Evolutionary conservation across 179 eudicot genomes (phyloP).

Genomic region (Gypsophila paniculata): DNA sequence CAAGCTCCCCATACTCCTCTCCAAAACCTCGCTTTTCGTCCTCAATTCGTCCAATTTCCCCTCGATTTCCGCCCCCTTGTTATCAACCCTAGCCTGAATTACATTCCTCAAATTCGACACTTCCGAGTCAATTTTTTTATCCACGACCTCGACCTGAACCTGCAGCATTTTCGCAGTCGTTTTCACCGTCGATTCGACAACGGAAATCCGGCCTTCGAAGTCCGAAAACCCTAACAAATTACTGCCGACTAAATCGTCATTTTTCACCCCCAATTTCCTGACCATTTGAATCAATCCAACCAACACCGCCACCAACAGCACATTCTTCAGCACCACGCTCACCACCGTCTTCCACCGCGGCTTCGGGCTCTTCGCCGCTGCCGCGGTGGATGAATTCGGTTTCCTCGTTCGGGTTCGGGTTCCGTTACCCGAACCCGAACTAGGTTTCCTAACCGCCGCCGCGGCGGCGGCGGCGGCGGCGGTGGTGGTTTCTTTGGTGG

Average conservation of each 20-base stretch:
- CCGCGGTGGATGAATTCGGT: constrained; percentile 1
- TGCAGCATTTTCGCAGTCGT: constrained; percentile 59
- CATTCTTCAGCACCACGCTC: constrained; percentile 58
- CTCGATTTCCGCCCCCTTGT: constrained; percentile 32
- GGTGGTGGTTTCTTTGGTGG: constrained; percentile 31
- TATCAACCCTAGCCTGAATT: constrained; percentile 43
- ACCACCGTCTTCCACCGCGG: constrained; percentile 55
- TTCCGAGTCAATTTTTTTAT: constrained; percentile 49
- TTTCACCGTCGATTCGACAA: constrained; percentile 50
- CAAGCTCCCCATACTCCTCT: constrained; percentile 39
- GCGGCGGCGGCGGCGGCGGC: too few species aligned
- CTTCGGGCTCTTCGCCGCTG: constrained; percentile 26
- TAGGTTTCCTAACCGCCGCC: constrained; percentile 15
- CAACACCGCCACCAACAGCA: constrained; percentile 48
- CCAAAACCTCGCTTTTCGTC: constrained; percentile 39
- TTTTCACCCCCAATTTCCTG: constrained; percentile 36
- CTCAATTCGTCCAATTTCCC: constrained; percentile 37
- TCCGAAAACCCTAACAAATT: constrained; percentile 37
- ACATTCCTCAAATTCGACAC: constrained; percentile 43
- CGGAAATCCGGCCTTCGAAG: constrained; percentile 56
- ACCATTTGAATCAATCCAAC: constrained; percentile 58
- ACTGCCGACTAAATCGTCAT: constrained; percentile 21
- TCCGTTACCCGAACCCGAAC: constrained; percentile 11
- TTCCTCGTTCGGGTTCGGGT: constrained; percentile 32
- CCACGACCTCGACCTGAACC: constrained; percentile 63